These are phyloP conservation scores for Xylaria sp. DNA, from an alignment of 2,329 filamentous ascomycete species.

Conservation along the genomic window DNA sequence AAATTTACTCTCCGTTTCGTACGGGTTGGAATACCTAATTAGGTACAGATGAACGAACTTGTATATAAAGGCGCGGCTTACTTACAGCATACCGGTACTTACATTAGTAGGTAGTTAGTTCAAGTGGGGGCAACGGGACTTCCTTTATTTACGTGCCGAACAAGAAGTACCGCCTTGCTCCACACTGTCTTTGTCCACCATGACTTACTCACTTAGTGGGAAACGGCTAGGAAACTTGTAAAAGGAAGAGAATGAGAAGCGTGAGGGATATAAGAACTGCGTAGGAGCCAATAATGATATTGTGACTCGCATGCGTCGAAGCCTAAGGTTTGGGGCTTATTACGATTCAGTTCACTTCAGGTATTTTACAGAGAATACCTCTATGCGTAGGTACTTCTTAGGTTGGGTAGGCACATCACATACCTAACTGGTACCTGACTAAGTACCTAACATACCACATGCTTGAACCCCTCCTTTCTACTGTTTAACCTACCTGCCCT, in stretches of 20 bases:
- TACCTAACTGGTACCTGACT: too few relatives aligned
- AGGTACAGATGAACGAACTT: too few relatives aligned
- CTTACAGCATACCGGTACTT: too few relatives aligned
- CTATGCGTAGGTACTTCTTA: neutral
- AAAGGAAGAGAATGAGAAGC: neutral
- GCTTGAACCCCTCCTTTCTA: too few relatives aligned
- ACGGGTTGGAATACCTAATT: too few relatives aligned
- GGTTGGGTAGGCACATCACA: neutral
- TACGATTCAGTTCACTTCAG: neutral
- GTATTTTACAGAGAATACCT: neutral
- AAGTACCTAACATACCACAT: neutral
- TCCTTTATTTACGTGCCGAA: neutral
- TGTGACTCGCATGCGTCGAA: conserved; percentile 3
- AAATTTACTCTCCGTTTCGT: too few relatives aligned
- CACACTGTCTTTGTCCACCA: neutral
- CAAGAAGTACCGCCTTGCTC: neutral
- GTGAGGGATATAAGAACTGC: neutral
- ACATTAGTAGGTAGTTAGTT: too few relatives aligned
- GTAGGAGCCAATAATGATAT: neutral
- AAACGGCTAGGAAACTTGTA: neutral
- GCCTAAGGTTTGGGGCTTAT: neutral
- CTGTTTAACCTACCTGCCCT: too few relatives aligned
- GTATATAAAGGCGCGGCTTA: too few relatives aligned
- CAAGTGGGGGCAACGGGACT: neutral
- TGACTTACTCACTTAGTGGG: too few relatives aligned